Percentiles rank a stretch among this genome's conserved stretches.
Evolutionary conservation across 257 asterid genomes (phyloP).

Genomic region (Agastache rugosa): DNA sequence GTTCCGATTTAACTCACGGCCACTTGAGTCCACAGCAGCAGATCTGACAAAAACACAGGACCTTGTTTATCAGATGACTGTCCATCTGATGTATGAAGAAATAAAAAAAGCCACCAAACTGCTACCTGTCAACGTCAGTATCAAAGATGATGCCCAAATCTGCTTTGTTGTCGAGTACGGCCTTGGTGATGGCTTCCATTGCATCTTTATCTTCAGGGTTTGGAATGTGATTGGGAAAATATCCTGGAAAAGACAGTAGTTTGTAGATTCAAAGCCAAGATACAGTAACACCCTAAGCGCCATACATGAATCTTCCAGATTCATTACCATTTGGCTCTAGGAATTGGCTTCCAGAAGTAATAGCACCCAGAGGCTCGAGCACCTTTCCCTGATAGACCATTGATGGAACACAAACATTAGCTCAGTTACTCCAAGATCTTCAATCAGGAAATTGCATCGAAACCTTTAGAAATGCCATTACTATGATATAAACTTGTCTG

Average conservation of each 20-base stretch:
- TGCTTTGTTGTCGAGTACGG: slow-evolving; percentile 84
- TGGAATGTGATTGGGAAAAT: slow-evolving; percentile 98
- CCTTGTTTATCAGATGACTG: slow-evolving; percentile 30
- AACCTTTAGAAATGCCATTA: neutral
- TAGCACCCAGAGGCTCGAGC: slow-evolving; percentile 96
- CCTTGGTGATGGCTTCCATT: slow-evolving; percentile 87
- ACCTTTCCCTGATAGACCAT: slow-evolving; percentile 80
- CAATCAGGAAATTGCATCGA: slow-evolving; percentile 17
- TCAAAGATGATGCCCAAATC: slow-evolving; percentile 98
- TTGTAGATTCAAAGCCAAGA: slow-evolving; percentile 30
- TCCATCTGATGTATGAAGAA: slow-evolving; percentile 10
- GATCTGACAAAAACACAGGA: slow-evolving; percentile 59
- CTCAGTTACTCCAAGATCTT: slow-evolving; percentile 17
- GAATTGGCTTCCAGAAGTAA: slow-evolving; percentile 95
- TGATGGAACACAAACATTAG: slow-evolving; percentile 32
- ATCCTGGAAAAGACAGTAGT: slow-evolving; percentile 56
- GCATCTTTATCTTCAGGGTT: slow-evolving; percentile 98
- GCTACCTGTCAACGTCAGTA: slow-evolving; percentile 98
- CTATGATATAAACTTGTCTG: neutral
- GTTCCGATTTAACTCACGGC: slow-evolving; percentile 87
- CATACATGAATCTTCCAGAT: slow-evolving; percentile 28
- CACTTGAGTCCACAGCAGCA: slow-evolving; percentile 98
- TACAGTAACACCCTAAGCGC: slow-evolving; percentile 6
- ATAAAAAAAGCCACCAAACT: slow-evolving; percentile 17
- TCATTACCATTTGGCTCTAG: slow-evolving; percentile 93